Percentiles rank a stretch among this genome's conserved stretches.
Evolutionary conservation across 75 land plant species (phyloP).

Genomic region (Picea glauca): DNA sequence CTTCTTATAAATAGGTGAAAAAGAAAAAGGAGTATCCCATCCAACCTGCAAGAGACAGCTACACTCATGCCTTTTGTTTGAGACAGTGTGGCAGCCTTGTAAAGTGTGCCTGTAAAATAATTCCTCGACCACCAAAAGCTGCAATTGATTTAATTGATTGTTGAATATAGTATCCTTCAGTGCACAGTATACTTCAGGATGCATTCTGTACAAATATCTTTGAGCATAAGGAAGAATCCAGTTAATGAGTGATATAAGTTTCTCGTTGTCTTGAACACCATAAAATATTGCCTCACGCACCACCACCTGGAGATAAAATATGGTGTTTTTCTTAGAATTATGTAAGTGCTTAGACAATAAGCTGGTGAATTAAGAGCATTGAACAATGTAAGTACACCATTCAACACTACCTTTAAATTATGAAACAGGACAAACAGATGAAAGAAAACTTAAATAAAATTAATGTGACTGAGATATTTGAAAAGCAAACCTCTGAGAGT

Average conservation of each 20-base stretch:
- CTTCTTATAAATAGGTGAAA: background rate
- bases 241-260: slow-evolving; percentile 41
- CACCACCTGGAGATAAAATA: slow-evolving; percentile 51
- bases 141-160: slow-evolving; percentile 27
- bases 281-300: slow-evolving; percentile 73
- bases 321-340: background rate
- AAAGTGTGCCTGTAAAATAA: slow-evolving; percentile 61
- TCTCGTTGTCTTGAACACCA: slow-evolving; percentile 41
- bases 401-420: background rate
- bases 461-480: no score
- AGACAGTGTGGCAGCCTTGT: slow-evolving; percentile 28
- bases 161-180: slow-evolving; percentile 34
- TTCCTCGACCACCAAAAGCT: slow-evolving; percentile 52
- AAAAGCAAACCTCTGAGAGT: slow-evolving; percentile 65
- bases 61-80: slow-evolving; percentile 46
- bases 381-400: background rate
- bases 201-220: slow-evolving; percentile 55
- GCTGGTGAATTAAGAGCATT: background rate
- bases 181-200: slow-evolving; percentile 39
- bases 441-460: background rate
- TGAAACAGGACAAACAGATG: background rate
- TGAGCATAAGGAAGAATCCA: slow-evolving; percentile 89
- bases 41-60: slow-evolving; percentile 73
- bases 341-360: background rate
- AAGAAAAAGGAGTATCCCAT: background rate